A percentile compares a stretch with the other conserved stretches of the same genome.
Evolutionary conservation across 1,284 basidiomycete species (phyloP).

Genomic region (Lentinula novae-zelandiae): DNA sequence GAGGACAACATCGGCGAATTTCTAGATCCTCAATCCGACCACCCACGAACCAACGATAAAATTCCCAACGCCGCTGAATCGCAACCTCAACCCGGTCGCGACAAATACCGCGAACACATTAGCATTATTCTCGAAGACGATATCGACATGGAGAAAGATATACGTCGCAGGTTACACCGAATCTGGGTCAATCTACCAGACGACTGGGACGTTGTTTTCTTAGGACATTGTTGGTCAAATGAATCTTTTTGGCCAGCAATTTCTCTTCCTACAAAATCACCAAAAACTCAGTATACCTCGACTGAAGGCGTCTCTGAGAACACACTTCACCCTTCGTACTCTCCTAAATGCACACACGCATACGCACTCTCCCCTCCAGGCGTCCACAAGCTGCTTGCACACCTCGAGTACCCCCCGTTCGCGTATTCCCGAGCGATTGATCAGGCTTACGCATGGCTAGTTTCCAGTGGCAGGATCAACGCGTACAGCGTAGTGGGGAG

Average conservation of each 20-base stretch:
- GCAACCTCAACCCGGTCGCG: slow-evolving; percentile 22
- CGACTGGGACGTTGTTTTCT: slow-evolving; percentile 73
- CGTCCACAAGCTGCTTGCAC: slow-evolving; percentile 48
- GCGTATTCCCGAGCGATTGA: slow-evolving; percentile 76
- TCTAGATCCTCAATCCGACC: background rate
- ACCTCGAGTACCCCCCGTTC: slow-evolving; percentile 59
- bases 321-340: slow-evolving; percentile 49
- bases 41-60: slow-evolving; percentile 17
- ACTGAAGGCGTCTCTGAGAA: slow-evolving; percentile 13
- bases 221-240: slow-evolving; percentile 76
- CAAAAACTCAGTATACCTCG: background rate
- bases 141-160: slow-evolving; percentile 72
- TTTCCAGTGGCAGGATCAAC: slow-evolving; percentile 48
- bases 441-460: slow-evolving; percentile 69
- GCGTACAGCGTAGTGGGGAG: slow-evolving; percentile 64
- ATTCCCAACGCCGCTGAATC: slow-evolving; percentile 2
- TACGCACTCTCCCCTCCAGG: slow-evolving; percentile 55
- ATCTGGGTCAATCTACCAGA: slow-evolving; percentile 57
- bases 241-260: slow-evolving; percentile 41
- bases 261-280: slow-evolving; percentile 6
- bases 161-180: slow-evolving; percentile 41
- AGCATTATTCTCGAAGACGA: slow-evolving; percentile 75
- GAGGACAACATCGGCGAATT: background rate
- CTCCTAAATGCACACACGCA: slow-evolving; percentile 68
- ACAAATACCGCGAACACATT: slow-evolving; percentile 19